Evolutionary conservation across 139 green algal genomes (phyloP).

Genomic region (Tetradesmus lagerheimii): DNA sequence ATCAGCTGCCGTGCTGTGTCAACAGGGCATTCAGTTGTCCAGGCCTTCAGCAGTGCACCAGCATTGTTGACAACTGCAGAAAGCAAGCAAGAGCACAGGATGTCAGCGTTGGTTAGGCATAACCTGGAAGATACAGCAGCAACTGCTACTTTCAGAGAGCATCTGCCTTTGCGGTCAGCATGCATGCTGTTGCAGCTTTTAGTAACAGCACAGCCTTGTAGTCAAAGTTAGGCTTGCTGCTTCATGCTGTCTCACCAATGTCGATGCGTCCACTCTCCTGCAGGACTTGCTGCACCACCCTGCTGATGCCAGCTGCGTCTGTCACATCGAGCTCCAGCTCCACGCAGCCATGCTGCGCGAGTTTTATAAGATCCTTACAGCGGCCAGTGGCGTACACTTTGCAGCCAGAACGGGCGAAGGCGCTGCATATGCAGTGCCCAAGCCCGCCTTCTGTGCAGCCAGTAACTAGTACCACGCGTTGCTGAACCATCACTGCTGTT

Average conservation of each 20-base stretch:
- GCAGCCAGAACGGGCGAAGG: neutral
- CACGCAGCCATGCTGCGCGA: neutral
- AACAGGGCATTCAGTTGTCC: neutral
- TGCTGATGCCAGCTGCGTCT: neutral
- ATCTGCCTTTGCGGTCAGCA: neutral
- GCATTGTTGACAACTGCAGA: slow-evolving; percentile 9
- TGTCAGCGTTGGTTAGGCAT: too few species aligned
- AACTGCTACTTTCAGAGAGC: neutral
- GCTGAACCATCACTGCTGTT: neutral
- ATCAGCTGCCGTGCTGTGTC: neutral
- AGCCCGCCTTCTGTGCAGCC: slow-evolving; percentile 21
- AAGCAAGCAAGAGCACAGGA: neutral
- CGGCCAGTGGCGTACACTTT: slow-evolving; percentile 6
- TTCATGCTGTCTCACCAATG: neutral
- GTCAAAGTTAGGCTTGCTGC: too few species aligned
- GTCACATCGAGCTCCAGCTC: slow-evolving; percentile 17
- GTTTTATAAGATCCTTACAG: neutral
- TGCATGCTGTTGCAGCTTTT: neutral
- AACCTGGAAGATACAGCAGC: neutral
- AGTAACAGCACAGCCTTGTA: neutral
- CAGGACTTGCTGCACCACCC: slow-evolving; percentile 1
- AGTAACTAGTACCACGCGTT: neutral
- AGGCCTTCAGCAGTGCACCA: neutral
- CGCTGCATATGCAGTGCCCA: neutral
- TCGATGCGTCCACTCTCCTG: slow-evolving; percentile 22